phyloP scores from a whole-genome alignment of 2,329 filamentous ascomycete genomes.

The Exophiala oligosperma region DNA sequence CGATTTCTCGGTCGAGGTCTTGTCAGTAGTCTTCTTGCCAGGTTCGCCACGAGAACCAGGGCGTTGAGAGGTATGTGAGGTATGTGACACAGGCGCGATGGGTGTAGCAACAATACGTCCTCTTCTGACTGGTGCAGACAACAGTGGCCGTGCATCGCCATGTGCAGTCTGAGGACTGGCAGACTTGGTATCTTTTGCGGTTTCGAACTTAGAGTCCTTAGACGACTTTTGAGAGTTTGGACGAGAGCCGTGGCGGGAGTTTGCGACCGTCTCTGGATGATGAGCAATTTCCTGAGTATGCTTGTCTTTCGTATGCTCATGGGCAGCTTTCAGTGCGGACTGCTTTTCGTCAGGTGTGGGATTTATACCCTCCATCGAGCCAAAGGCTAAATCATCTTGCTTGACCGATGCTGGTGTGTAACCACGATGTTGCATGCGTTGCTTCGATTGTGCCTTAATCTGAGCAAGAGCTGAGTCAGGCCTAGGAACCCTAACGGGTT shows the following conservation, averaged over 20 bases:
- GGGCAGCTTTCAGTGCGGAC: not conserved
- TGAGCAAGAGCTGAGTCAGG: constrained; percentile 27
- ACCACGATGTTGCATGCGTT: constrained; percentile 18
- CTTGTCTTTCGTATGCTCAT: constrained; percentile 2
- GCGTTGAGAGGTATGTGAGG: constrained; percentile 6
- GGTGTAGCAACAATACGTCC: constrained; percentile 28
- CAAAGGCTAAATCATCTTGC: constrained; percentile 20
- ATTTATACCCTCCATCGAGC: constrained; percentile 15
- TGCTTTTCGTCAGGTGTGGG: constrained; percentile 7
- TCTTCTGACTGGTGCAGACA: constrained; percentile 30
- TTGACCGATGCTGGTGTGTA: constrained; percentile 17
- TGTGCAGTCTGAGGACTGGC: constrained; percentile 7
- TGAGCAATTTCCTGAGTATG: not conserved
- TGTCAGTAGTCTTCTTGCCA: constrained; percentile 13
- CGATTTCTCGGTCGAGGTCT: not conserved
- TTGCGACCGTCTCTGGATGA: constrained; percentile 2
- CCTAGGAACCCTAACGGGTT: constrained; percentile 19
- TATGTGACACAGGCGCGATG: constrained; percentile 10
- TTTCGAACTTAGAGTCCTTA: constrained; percentile 14
- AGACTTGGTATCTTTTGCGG: constrained; percentile 8
- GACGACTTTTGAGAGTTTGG: constrained; percentile 9
- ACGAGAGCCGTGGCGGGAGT: constrained; percentile 7
- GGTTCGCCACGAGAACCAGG: constrained; percentile 20
- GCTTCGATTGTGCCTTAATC: constrained; percentile 27
- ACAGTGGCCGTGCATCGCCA: constrained; percentile 12